These are phyloP conservation scores for Orbilia javanica DNA, from an alignment of 2,329 filamentous ascomycete genomes.

Conservation along the genomic window DNA sequence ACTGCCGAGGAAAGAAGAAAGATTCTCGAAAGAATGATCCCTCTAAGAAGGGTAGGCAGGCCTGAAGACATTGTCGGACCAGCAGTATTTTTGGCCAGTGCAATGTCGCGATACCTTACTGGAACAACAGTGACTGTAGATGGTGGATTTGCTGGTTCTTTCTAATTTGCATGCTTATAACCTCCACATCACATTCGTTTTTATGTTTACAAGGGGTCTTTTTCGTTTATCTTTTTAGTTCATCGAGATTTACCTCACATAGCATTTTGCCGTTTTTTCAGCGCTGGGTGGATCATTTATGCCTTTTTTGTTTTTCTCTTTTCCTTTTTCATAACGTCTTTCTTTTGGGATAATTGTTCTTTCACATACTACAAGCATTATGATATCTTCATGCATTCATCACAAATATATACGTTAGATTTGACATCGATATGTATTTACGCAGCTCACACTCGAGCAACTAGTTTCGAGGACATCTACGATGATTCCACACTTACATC, in stretches of 20 bases:
- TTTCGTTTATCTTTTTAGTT: conserved; percentile 10
- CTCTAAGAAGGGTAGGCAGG: conserved; percentile 58
- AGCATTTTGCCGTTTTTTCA: conserved; percentile 38
- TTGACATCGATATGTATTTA: conserved; percentile 19
- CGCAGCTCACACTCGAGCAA: conserved; percentile 8
- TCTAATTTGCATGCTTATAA: conserved; percentile 14
- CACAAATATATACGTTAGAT: conserved; percentile 3
- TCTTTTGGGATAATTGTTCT: conserved; percentile 5
- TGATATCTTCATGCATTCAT: neutral
- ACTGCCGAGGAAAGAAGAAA: conserved; percentile 55
- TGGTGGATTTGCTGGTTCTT: conserved; percentile 59
- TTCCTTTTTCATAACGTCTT: conserved; percentile 3
- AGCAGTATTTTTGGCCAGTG: conserved; percentile 80
- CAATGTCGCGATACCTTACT: conserved; percentile 71
- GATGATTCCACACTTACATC: neutral
- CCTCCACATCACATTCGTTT: conserved; percentile 9
- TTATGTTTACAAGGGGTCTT: conserved; percentile 10
- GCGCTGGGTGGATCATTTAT: conserved; percentile 51
- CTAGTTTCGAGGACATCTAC: neutral
- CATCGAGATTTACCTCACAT: conserved; percentile 7
- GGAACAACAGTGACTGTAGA: conserved; percentile 62
- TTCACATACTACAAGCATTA: conserved; percentile 1
- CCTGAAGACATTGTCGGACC: conserved; percentile 91
- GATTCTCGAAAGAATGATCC: conserved; percentile 52
- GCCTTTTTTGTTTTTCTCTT: conserved; percentile 5